These are phyloP conservation scores for Tephrocybe sp. DNA, from an alignment of 768 basidiomycete genomes.

Conservation along the genomic window DNA sequence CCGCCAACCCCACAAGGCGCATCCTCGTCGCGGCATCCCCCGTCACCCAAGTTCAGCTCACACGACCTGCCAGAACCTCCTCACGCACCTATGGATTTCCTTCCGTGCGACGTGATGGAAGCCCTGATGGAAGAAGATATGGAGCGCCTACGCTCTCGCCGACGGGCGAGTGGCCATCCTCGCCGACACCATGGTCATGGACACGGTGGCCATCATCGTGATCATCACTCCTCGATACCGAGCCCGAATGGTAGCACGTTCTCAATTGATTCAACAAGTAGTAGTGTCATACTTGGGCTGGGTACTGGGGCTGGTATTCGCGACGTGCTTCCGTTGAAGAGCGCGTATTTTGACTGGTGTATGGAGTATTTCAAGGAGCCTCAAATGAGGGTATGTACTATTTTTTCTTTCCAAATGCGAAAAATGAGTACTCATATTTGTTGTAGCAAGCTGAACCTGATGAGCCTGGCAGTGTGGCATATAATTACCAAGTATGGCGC, in stretches of 20 bases:
- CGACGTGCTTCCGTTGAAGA: slow-evolving; percentile 87
- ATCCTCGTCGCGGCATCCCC: slow-evolving; percentile 18
- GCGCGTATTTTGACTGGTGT: slow-evolving; percentile 94
- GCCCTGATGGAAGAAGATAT: slow-evolving; percentile 93
- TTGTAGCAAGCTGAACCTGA: slow-evolving; percentile 88
- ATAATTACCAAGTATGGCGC: slow-evolving; percentile 95
- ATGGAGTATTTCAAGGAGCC: slow-evolving; percentile 97
- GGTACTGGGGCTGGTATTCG: slow-evolving; percentile 81
- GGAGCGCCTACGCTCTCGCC: slow-evolving; percentile 79
- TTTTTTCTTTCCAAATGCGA: slow-evolving; percentile 1
- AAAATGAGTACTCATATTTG: slow-evolving; percentile 1
- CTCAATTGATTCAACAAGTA: slow-evolving; percentile 69
- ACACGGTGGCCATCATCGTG: slow-evolving; percentile 5
- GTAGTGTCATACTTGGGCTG: slow-evolving; percentile 70
- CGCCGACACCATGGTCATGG: slow-evolving; percentile 35
- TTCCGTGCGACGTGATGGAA: slow-evolving; percentile 81
- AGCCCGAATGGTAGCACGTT: slow-evolving; percentile 79
- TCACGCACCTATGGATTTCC: slow-evolving; percentile 50
- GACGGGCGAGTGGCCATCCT: slow-evolving; percentile 42
- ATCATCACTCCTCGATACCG: slow-evolving; percentile 41
- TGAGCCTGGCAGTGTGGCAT: slow-evolving; percentile 91
- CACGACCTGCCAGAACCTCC: slow-evolving; percentile 30
- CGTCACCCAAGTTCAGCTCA: slow-evolving; percentile 25
- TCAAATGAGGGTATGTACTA: slow-evolving; percentile 87
- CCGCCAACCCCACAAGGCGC: slow-evolving; percentile 42